Conservation (phyloP, 352 stramenopile species). For the Phytophthora litchii region DNA sequence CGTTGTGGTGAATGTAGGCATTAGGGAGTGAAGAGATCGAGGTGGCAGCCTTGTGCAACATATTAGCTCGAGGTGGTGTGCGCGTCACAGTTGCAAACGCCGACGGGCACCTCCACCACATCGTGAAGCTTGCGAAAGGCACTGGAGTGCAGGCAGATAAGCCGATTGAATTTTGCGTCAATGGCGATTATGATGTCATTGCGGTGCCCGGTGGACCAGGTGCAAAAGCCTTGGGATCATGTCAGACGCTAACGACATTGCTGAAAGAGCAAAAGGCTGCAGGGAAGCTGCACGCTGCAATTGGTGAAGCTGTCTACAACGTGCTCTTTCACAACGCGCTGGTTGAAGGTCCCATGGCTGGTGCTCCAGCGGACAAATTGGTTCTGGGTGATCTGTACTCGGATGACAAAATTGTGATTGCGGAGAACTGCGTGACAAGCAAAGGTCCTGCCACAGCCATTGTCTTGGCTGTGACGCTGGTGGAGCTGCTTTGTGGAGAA, state of each 20-base stretch:
- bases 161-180: constrained; percentile 59
- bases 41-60: constrained; percentile 49
- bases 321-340: constrained; percentile 64
- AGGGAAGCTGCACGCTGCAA: constrained; percentile 55
- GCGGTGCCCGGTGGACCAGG: constrained; percentile 65
- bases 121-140: constrained; percentile 63
- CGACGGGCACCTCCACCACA: constrained; percentile 47
- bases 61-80: constrained; percentile 64
- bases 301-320: constrained; percentile 57
- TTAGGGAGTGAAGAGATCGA: constrained; percentile 74
- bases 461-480: constrained; percentile 55
- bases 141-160: constrained; percentile 69
- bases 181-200: constrained; percentile 68
- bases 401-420: constrained; percentile 56
- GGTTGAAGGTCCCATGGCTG: constrained; percentile 53
- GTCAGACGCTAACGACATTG: constrained; percentile 44
- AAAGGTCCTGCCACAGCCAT: constrained; percentile 65
- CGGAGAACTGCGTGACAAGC: constrained; percentile 71
- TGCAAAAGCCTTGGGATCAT: constrained; percentile 54
- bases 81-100: constrained; percentile 68
- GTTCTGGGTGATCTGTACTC: constrained; percentile 56
- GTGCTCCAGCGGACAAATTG: constrained; percentile 39
- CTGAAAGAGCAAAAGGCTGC: constrained; percentile 59
- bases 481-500: constrained; percentile 65
- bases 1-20: constrained; percentile 30